Base-by-base conservation (phyloP, 441 rosid genomes). In the Adansonia madagascariensis region DNA sequence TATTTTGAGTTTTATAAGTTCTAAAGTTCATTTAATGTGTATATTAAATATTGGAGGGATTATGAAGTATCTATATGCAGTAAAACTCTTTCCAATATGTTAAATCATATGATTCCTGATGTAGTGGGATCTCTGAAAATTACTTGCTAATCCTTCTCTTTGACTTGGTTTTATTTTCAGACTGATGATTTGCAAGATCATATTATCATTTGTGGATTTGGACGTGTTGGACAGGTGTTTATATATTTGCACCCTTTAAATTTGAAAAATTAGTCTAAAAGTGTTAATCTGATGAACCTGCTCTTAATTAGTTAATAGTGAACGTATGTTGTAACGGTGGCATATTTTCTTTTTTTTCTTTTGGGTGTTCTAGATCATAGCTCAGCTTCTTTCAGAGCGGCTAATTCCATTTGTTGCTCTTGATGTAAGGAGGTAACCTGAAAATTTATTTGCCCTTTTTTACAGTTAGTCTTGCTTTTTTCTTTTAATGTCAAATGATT, bases 121-220 rank as follows among this genome's bases (percentile, higher is more conserved):
- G 46, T 49, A 61, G 22, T 41, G 60, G 44, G 74, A 31, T 27
- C 8, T 12, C 65, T 41, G 11, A 44, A 24, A 35, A 39, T 62
- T 63, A 59, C 65, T 73, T 12, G 47, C 71, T 75, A 14, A 62
- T 76, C 64, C 74, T 44, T 77, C 82, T 78, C 68, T 15, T 67
- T 78, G 73, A 67, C 27, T 76, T 79, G 69, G 27, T 74, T 78
- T 70, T 82, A 71, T 78, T 79, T 88, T 35, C 89, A 95, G 98
- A 95, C 99, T 0, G 99, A 95, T 88, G 99, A 95, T 86, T 87
- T 95, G 88, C 97, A 94, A 82, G 97, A 86, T 83, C 99, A 95
- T 79, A 95, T 95, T 71, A 92, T 95, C 78, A 82, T 95, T 39
- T 95, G 99, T 78, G 99, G 99, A 84, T 95, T 92, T 82, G 98